Percentiles rank a stretch among this genome's conserved stretches.
These are phyloP conservation scores for Jatropha multifida DNA, from an alignment of 441 rosid genomes.

Conservation along the genomic window DNA sequence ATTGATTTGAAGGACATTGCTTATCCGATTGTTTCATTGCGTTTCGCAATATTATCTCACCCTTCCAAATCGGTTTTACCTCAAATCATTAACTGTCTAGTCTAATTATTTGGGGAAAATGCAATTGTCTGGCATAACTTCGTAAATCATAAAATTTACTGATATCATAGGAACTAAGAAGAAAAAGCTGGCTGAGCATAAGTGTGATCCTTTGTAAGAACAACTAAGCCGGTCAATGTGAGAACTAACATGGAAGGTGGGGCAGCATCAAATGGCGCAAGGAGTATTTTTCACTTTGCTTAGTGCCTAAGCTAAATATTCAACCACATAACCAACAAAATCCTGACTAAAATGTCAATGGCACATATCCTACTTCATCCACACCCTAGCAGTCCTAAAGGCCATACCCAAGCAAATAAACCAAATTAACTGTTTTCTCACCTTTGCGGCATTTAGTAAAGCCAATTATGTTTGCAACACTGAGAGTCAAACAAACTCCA, in stretches of 20 bases:
- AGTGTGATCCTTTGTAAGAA: not conserved
- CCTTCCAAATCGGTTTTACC: too few species aligned
- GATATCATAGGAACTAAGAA: too few species aligned
- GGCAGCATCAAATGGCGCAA: not conserved
- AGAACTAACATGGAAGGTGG: not conserved
- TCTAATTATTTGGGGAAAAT: too few species aligned
- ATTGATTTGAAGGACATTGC: too few species aligned
- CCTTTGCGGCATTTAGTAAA: conserved; percentile 98
- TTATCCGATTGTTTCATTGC: too few species aligned
- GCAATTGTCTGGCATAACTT: too few species aligned
- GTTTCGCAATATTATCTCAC: too few species aligned
- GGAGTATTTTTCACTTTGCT: not conserved
- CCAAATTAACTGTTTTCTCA: conserved; percentile 28
- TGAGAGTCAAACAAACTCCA: conserved; percentile 92
- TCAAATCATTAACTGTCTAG: too few species aligned
- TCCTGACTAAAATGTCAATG: not conserved
- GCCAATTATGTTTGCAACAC: conserved; percentile 89
- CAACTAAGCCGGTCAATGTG: not conserved
- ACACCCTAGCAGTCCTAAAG: not conserved
- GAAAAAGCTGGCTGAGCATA: too few species aligned
- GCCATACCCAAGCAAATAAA: not conserved
- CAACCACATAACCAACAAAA: too few species aligned
- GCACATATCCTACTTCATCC: not conserved
- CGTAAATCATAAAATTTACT: too few species aligned
- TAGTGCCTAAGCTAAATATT: not conserved